Evolutionary conservation across 2,329 filamentous ascomycete genomes (phyloP), one percentile per base, ranked within the genome.

Genomic region (Aspergillus sp.): DNA sequence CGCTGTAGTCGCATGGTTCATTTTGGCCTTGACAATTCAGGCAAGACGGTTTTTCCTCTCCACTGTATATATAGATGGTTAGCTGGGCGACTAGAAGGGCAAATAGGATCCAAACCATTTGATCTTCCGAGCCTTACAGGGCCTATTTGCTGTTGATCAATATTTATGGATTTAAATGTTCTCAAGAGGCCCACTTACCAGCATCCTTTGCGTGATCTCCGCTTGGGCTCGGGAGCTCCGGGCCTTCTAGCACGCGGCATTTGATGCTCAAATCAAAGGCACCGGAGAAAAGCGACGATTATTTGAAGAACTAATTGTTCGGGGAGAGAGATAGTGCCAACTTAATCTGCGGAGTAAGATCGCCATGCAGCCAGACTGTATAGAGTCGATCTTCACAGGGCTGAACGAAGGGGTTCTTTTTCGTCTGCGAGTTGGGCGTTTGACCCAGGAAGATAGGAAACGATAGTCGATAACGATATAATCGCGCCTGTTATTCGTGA

Each of bases 1-100:
- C 90, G 66, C 86, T 90, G 72, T 93, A 93, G 73, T 95, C 90
- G 77, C 90, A 95, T 47, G 78, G 77, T 69, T 91, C 89, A 60
- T 87, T 86, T 62, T 87, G 86, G 60, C 86, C 86, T 66, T 86
- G 81, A 73, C 90, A 93, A 68, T 91, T 92, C 49, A 82, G 68
- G 73, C 90, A 93, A 61, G 74, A 76, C 14, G 90, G 90, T 64
- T 88, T 88, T 69, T 90, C 87, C 73, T 93, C 90, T 62, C 88
- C 90, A 75, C 82, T 84, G 58, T n/a, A 37, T 15, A 56, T 47
- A 31, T 23, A 44, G 45, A 3, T 15, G 17, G 50, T 68, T 62
- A 69, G 62, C 53, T 21, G 51, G 8, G 8, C n/a, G 17, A 33
- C 25, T 35, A 47, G 23, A 15, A 14, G 19, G 9, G 31, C 14